Base-by-base conservation (phyloP, 169 alveolate species). In the Plasmodium sp. region DNA sequence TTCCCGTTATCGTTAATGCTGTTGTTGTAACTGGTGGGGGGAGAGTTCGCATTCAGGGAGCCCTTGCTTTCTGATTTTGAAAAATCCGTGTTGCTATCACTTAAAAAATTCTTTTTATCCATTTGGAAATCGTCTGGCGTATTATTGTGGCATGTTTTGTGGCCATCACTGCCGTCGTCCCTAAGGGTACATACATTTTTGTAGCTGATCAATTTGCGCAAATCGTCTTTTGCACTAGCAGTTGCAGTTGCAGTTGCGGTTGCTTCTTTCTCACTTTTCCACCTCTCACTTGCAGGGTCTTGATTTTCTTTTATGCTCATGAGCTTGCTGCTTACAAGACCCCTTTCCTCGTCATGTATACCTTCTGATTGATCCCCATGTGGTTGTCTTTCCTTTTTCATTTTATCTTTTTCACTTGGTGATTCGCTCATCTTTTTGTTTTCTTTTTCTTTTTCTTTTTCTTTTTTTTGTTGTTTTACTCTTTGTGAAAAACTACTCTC, bases 321-420 rank as follows among this genome's bases (percentile, higher is more conserved):
- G 22, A 10, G 9, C 33, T 84, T 18, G 62, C 27, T 54, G 34
- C 18, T 45, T 12, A 27, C 41, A 41, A 10, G 9, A 48, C 22
- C 36, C 14, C 79, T 34, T 73, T 74, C 84, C 10, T 51, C 16
- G 31, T 27, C 67, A 33, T 84, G 79, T 31, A 22, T 31, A 54
- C 79, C 54, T 41, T 84, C n/a, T 31, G 39, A 31, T 43, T 41
- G n/a, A 45, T 84, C 58, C 9, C 33, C 62, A 51, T 62, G 33
- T 27, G 67, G 18, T 84, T 84, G 36, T 84, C 54, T 72, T 72
- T 22, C 83, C 41, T 67, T 84, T 84, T 51, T 84, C 81, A 56
- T 83, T 83, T 62, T 62, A 54, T 58, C 72, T 36, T 80, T 33
- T 51, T 81, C 73, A 45, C 62, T 81, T 81, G 62, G 54, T 45